Base-by-base conservation (phyloP, 2,329 filamentous ascomycete species). In the Gnomoniopsis sp. region DNA sequence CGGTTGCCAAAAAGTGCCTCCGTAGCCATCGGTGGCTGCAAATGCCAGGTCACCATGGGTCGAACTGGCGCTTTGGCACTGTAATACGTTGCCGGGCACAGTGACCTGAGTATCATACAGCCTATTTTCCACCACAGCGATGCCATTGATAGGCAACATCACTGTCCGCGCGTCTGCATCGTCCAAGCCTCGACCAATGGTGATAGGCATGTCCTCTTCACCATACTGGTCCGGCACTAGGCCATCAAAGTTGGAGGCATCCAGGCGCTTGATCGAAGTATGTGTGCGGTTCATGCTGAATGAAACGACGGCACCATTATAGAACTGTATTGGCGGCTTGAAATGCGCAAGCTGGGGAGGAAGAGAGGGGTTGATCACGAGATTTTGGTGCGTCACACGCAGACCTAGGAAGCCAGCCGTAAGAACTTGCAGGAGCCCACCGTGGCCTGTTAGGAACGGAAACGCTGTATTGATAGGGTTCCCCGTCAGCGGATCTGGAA, bases 361-460 rank as follows among this genome's bases (percentile, higher is more conserved):
- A 2, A 89, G 73, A 19, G 81, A 82, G 0, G 88, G 88, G 55
- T 88, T 80, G 46, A 90, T 74, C 54, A 88, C 79, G 33, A 84
- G 73, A n/a, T 78, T 76, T 57, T 87, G 84, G 1, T 84, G 76
- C 49, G 82, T 76, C 2, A 87, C 72, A 10, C 85, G 81, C 2
- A 89, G 75, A 1, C 88, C 88, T 1, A 90, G 79, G 65, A 88
- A 90, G 0, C 87, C 88, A 63, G 85, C 88, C 4, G 88, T 75
- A 1, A 79, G 80, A 12, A 89, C 83, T 67, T 89, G 87, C 62
- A 88, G 81, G n/a, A 85, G 81, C 48, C 88, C 88, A 17, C 88
- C 88, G 67, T 88, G 84, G 10, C 88, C 88, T 0, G 88, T 90
- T 34, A 90, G 72, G 74, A 90, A 90, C 0, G 88, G 87, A 65